Evolutionary conservation across 108 stramenopile genomes (phyloP).

Genomic region (Fragilaria crotonensis): DNA sequence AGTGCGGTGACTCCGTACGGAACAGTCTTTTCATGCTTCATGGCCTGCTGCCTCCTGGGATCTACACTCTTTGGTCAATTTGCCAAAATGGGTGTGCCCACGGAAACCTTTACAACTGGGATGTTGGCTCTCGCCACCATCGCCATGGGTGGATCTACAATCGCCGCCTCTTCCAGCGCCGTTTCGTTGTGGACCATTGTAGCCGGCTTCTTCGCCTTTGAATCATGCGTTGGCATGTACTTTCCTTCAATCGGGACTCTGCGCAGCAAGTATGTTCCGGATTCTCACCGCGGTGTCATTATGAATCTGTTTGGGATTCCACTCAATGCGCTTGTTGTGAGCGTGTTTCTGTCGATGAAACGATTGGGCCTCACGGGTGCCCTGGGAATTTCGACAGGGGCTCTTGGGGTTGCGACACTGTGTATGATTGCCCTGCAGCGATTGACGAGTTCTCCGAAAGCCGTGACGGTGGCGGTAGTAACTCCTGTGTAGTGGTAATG

Average conservation of each 20-base stretch:
- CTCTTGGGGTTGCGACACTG: constrained; percentile 68
- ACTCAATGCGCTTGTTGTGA: constrained; percentile 88
- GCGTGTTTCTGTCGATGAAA: constrained; percentile 83
- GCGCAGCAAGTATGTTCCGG: constrained; percentile 92
- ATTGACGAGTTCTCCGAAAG: not conserved
- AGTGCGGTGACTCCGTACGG: constrained; percentile 75
- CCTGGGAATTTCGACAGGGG: constrained; percentile 62
- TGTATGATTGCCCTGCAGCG: constrained; percentile 52
- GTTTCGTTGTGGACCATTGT: constrained; percentile 28
- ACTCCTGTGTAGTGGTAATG: too few species aligned
- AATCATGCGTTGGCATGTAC: constrained; percentile 95
- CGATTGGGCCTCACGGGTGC: constrained; percentile 78
- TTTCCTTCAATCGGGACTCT: constrained; percentile 93
- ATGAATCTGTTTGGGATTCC: constrained; percentile 97
- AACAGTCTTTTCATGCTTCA: constrained; percentile 89
- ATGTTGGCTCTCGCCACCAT: constrained; percentile 73
- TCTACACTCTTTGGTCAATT: constrained; percentile 74
- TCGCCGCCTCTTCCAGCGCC: constrained; percentile 33
- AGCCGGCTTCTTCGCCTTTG: constrained; percentile 73
- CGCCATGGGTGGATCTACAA: constrained; percentile 79
- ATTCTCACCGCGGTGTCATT: constrained; percentile 87
- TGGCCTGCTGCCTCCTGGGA: constrained; percentile 89
- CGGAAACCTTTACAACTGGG: constrained; percentile 63
- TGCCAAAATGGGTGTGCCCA: constrained; percentile 55
- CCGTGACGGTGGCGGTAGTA: too few species aligned